phyloP scores from a whole-genome alignment of 2,329 filamentous ascomycete genomes.

The Diaporthe vexans region DNA sequence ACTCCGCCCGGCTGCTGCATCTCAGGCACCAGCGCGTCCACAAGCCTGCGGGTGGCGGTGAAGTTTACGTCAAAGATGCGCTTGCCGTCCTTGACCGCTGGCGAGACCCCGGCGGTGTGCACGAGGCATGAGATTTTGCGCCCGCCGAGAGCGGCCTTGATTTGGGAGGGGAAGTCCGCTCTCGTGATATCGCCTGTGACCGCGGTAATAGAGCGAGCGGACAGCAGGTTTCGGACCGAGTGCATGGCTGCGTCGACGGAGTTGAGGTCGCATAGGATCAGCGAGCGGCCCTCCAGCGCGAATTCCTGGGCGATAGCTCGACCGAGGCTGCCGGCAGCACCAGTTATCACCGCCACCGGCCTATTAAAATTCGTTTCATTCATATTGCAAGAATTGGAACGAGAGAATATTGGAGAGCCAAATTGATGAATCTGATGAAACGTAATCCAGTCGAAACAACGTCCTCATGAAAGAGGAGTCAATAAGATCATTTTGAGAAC shows the following conservation, averaged over 20 bases:
- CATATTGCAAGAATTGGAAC: neutral
- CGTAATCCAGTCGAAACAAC: neutral
- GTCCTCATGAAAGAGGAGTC: neutral
- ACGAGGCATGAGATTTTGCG: slow-evolving; percentile 30
- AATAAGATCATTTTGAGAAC: neutral
- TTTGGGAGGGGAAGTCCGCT: neutral
- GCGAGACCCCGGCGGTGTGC: slow-evolving; percentile 24
- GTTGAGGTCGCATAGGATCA: slow-evolving; percentile 30
- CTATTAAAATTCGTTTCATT: neutral
- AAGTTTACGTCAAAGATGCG: slow-evolving; percentile 36
- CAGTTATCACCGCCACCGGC: slow-evolving; percentile 22
- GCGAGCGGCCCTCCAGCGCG: slow-evolving; percentile 19
- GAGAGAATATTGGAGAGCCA: neutral
- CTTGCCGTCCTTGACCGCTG: slow-evolving; percentile 17
- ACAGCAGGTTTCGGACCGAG: slow-evolving; percentile 18
- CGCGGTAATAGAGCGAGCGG: slow-evolving; percentile 20
- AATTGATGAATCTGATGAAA: neutral
- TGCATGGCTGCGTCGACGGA: slow-evolving; percentile 29
- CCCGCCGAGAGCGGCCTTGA: slow-evolving; percentile 23
- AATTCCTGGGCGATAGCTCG: slow-evolving; percentile 27
- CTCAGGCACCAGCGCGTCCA: slow-evolving; percentile 14
- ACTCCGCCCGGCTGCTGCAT: slow-evolving; percentile 26
- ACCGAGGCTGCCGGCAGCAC: slow-evolving; percentile 6
- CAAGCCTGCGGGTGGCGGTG: slow-evolving; percentile 19
- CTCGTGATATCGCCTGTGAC: slow-evolving; percentile 31